Percentiles rank a stretch among this genome's conserved stretches.
These are phyloP conservation scores for Quercus lobata DNA, from an alignment of 331 rosid genomes.

Conservation along the genomic window DNA sequence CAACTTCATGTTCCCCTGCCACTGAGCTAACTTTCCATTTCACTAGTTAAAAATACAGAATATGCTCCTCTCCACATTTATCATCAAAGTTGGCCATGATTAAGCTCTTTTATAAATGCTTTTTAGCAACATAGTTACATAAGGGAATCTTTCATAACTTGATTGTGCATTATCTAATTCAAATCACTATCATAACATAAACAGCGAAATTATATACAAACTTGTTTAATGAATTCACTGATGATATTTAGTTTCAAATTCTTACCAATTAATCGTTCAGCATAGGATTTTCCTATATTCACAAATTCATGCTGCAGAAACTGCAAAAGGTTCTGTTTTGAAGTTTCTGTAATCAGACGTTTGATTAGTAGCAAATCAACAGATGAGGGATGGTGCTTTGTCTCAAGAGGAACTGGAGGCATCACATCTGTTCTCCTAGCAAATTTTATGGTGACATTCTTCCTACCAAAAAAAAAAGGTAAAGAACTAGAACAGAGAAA, in stretches of 20 bases:
- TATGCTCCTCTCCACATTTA: not conserved
- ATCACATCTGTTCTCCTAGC: slow-evolving; percentile 93
- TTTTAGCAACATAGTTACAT: not conserved
- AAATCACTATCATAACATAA: not conserved
- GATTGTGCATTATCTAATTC: not conserved
- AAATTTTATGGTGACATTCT: slow-evolving; percentile 80
- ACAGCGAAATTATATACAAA: not conserved
- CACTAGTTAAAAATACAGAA: not conserved
- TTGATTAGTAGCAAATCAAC: slow-evolving; percentile 88
- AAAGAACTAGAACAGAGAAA: slow-evolving; percentile 10
- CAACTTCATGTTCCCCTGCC: not conserved
- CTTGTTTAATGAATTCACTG: not conserved
- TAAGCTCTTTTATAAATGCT: not conserved
- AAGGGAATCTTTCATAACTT: not conserved
- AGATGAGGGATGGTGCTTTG: slow-evolving; percentile 95
- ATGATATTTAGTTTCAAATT: slow-evolving; percentile 1
- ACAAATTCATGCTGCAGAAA: slow-evolving; percentile 95
- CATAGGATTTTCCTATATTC: slow-evolving; percentile 77
- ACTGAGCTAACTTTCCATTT: not conserved
- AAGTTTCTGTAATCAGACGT: slow-evolving; percentile 81
- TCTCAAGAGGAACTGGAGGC: slow-evolving; percentile 93
- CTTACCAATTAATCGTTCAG: slow-evolving; percentile 88
- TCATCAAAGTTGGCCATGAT: not conserved
- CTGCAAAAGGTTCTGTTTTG: slow-evolving; percentile 80
- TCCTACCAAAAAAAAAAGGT: slow-evolving; percentile 38